Percentiles rank a stretch among this genome's conserved stretches.
Evolutionary conservation across 495 filamentous ascomycete genomes (phyloP).

Genomic region (Extremus antarcticus): DNA sequence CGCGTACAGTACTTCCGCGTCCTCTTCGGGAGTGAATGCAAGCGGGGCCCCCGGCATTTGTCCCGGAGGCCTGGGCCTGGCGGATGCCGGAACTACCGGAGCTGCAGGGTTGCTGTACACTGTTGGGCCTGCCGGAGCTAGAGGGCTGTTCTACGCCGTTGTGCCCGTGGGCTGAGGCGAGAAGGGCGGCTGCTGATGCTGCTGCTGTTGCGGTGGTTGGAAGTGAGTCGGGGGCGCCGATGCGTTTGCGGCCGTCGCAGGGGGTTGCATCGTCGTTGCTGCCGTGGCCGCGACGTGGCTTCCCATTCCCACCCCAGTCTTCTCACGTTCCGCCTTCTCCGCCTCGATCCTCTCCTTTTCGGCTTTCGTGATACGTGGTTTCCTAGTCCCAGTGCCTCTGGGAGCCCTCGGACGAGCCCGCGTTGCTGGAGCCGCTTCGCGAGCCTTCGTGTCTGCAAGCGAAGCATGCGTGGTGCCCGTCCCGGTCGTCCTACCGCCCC

Average conservation of each 20-base stretch:
- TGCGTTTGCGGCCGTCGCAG: too few relatives aligned
- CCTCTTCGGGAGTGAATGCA: too few relatives aligned
- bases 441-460: conserved; percentile 7
- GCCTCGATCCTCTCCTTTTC: conserved; percentile 51
- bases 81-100: too few relatives aligned
- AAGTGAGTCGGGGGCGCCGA: background rate
- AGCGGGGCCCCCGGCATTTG: too few relatives aligned
- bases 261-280: too few relatives aligned
- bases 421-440: background rate
- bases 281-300: background rate
- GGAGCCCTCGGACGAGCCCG: conserved; percentile 47
- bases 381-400: conserved; percentile 69
- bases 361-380: conserved; percentile 71
- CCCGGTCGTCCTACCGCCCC: conserved; percentile 24
- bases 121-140: too few relatives aligned
- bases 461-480: conserved; percentile 12
- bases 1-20: too few relatives aligned
- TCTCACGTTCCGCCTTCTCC: conserved; percentile 58
- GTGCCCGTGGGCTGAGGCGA: background rate
- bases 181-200: background rate
- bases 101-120: too few relatives aligned
- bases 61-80: too few relatives aligned
- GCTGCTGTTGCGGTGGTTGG: background rate
- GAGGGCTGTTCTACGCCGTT: background rate
- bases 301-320: conserved; percentile 26